Evolutionary conservation across 2,329 filamentous ascomycete genomes (phyloP).

Genomic region (Ciborinia camelliae): DNA sequence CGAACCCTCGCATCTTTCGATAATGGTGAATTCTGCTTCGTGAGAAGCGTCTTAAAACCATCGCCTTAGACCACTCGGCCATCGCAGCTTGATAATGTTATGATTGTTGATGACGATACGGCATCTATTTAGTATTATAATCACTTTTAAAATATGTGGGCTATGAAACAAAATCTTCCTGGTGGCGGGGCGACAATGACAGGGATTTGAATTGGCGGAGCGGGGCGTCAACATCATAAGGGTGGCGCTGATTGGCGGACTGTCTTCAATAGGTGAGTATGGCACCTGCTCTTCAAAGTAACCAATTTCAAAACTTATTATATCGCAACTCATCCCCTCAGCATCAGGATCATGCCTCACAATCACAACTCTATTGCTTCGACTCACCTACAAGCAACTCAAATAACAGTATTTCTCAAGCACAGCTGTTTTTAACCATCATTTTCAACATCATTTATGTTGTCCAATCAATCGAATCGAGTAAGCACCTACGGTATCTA

Average conservation of each 20-base stretch:
- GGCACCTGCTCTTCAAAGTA: too few species aligned
- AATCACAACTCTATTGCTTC: neutral
- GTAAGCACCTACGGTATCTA: too few species aligned
- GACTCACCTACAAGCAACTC: neutral
- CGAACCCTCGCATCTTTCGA: slow-evolving; percentile 37
- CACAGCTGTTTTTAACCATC: neutral
- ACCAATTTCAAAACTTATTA: too few species aligned
- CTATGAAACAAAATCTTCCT: neutral
- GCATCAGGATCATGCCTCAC: neutral
- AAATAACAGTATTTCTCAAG: neutral
- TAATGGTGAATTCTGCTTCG: slow-evolving; percentile 31
- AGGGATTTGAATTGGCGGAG: too few species aligned
- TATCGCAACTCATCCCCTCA: too few species aligned
- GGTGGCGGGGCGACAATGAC: neutral
- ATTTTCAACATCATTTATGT: neutral
- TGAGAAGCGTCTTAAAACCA: slow-evolving; percentile 30
- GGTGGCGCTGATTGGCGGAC: too few species aligned
- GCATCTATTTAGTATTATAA: neutral
- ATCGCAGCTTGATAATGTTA: slow-evolving; percentile 25
- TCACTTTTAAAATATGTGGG: neutral
- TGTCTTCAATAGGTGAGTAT: too few species aligned
- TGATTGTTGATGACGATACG: neutral
- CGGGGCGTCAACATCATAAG: neutral
- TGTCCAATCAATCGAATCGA: neutral
- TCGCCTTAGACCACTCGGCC: slow-evolving; percentile 37